Evolutionary conservation across 106 monocot genomes (phyloP).

Genomic region (Agapanthus africanus): DNA sequence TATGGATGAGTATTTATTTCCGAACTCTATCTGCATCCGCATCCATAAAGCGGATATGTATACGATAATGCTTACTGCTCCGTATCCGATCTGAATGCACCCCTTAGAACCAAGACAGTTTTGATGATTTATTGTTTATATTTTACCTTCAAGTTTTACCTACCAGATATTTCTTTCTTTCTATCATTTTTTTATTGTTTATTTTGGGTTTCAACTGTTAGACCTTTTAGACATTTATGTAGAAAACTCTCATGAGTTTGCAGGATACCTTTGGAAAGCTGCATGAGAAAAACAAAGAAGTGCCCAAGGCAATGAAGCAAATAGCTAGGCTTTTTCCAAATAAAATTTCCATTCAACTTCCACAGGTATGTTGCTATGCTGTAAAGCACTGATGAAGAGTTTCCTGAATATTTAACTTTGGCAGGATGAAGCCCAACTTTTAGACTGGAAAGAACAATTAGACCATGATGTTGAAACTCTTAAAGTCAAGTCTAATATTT

Average conservation of each 20-base stretch:
- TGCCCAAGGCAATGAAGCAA: slow-evolving; percentile 87
- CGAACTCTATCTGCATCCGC: no score
- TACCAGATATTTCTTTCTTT: neutral
- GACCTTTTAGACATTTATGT: slow-evolving; percentile 7
- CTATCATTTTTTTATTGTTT: neutral
- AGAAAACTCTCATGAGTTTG: neutral
- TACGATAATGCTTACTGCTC: no score
- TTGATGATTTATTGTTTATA: neutral
- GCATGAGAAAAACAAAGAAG: slow-evolving; percentile 83
- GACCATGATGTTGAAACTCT: slow-evolving; percentile 92
- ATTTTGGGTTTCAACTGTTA: neutral
- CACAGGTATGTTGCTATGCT: slow-evolving; percentile 61
- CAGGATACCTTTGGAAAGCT: slow-evolving; percentile 78
- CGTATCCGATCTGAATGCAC: no score
- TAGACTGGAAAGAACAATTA: slow-evolving; percentile 79
- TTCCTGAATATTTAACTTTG: slow-evolving; percentile 6
- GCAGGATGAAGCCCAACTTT: slow-evolving; percentile 71
- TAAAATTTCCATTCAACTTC: slow-evolving; percentile 80
- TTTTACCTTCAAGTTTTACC: neutral
- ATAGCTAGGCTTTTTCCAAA: slow-evolving; percentile 79
- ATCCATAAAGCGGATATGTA: no score
- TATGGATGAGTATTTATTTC: no score
- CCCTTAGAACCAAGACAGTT: no score
- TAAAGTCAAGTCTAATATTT: slow-evolving; percentile 81
- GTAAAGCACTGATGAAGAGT: neutral